These are phyloP conservation scores for Rhizoctonia solani DNA, from an alignment of 1,284 basidiomycete species.

Conservation along the genomic window DNA sequence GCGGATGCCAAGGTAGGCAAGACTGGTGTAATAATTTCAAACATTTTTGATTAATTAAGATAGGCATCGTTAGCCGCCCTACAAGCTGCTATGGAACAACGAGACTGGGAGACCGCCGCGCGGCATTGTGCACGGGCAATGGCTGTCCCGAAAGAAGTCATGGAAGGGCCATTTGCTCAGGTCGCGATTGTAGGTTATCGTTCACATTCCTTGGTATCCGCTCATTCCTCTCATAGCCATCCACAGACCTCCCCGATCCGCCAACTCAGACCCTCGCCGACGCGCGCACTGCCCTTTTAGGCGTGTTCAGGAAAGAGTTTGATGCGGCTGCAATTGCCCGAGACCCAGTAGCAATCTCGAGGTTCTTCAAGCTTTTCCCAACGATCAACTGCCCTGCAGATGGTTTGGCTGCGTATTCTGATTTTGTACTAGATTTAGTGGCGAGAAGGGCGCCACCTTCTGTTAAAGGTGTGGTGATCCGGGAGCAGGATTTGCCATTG, in stretches of 20 bases:
- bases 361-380: slow-evolving; percentile 97
- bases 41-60: slow-evolving; percentile 31
- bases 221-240: slow-evolving; percentile 64
- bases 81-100: slow-evolving; percentile 74
- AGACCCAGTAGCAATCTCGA: slow-evolving; percentile 85
- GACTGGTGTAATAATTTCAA: background rate
- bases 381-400: slow-evolving; percentile 89
- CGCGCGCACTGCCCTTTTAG: slow-evolving; percentile 75
- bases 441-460: slow-evolving; percentile 73
- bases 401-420: slow-evolving; percentile 91
- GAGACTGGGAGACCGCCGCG: slow-evolving; percentile 95
- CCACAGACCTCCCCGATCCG: slow-evolving; percentile 81
- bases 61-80: slow-evolving; percentile 81
- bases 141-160: slow-evolving; percentile 76
- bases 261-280: slow-evolving; percentile 81
- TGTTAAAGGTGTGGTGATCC: slow-evolving; percentile 68
- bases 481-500: no score
- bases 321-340: slow-evolving; percentile 73
- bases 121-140: slow-evolving; percentile 89
- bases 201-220: background rate
- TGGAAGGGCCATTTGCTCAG: slow-evolving; percentile 84
- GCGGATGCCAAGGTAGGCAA: slow-evolving; percentile 82
- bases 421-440: slow-evolving; percentile 91
- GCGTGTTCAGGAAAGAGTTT: slow-evolving; percentile 80
- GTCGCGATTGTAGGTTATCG: slow-evolving; percentile 79